Evolutionary conservation across 768 basidiomycete genomes (phyloP), one percentile per base, ranked within the genome.

Genomic region (Hericium erinaceus): DNA sequence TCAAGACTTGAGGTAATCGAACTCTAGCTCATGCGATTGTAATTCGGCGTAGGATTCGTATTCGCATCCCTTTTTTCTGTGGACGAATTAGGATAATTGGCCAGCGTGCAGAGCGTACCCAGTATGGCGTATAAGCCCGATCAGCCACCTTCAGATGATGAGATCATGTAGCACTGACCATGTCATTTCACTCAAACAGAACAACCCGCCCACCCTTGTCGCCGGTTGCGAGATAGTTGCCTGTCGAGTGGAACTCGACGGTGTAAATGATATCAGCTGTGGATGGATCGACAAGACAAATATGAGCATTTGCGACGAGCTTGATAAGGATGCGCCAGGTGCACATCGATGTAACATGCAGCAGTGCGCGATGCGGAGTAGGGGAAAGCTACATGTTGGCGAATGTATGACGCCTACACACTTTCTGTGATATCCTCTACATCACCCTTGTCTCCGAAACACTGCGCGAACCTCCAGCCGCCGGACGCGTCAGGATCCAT

Each of bases 41-140:
- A 98, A 97, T 74, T 99, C 97, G 54, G 97, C 98, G 73, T 98
- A 98, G 75, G 98, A 99, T 74, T 98, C 98, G 84, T 99, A 99
- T 77, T 99, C 97, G 77, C 97, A 99, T 63, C 94, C 94, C 92
- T 72, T 97, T 98, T 90, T 98, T 98, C 93, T 97, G 69, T 8
- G 9, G 2, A 22, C 9, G 28, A n/a, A 50, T 53, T 2, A 4
- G 15, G 44, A 9, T 10, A 39, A 51, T 39, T 24, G 5, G 48
- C 46, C 28, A 8, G 28, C 28, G 28, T 33, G 28, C 5, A 33
- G 28, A 33, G 28, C 28, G 28, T 33, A 33, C 28, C 28, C 5
- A 33, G 28, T 4, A 33, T 33, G 28, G 28, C 28, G 61, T 37
- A 61, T 20, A 62, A 44, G 48, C 26, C 12, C 22, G 52, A 64